phyloP scores from a whole-genome alignment of 805 yeast genomes.

The Vanderwaltozyma yarrowii region DNA sequence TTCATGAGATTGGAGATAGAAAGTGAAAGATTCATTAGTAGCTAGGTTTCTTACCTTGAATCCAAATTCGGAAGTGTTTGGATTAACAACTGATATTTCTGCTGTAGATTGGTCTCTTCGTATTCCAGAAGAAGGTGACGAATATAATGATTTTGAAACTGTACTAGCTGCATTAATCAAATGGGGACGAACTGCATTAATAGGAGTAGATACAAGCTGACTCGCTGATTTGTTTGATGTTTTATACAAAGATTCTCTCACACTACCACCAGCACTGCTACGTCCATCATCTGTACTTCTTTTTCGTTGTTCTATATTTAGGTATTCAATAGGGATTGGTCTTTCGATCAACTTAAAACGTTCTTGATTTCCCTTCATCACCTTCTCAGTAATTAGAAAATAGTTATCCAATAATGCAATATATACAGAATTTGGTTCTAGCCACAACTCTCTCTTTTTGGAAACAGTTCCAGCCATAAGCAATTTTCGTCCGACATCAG shows the following conservation, averaged over 20 bases:
- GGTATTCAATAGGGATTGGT: slow-evolving; percentile 52
- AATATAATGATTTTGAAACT: slow-evolving; percentile 11
- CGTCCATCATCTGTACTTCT: slow-evolving; percentile 1
- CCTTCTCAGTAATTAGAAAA: slow-evolving; percentile 51
- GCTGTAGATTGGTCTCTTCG: not conserved
- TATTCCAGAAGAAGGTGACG: not conserved
- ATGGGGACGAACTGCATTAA: slow-evolving; percentile 15
- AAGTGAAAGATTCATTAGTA: slow-evolving; percentile 43
- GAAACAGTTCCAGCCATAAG: slow-evolving; percentile 47
- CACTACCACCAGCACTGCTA: slow-evolving; percentile 4
- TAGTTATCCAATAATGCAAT: slow-evolving; percentile 63
- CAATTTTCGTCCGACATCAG: slow-evolving; percentile 45
- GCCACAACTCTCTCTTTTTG: slow-evolving; percentile 54
- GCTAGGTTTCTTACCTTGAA: slow-evolving; percentile 53
- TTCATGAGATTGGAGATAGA: slow-evolving; percentile 35
- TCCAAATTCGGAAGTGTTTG: slow-evolving; percentile 11
- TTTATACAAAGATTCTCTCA: slow-evolving; percentile 4
- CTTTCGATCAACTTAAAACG: slow-evolving; percentile 39
- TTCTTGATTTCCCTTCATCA: slow-evolving; percentile 31
- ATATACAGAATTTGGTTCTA: slow-evolving; percentile 42
- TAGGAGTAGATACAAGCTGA: slow-evolving; percentile 10
- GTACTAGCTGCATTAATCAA: slow-evolving; percentile 15
- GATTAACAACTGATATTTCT: slow-evolving; percentile 11
- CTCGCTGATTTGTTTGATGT: not conserved
- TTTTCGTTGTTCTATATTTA: slow-evolving; percentile 41